phyloP scores from a whole-genome alignment of 2,329 filamentous ascomycete genomes.

The Alternaria postmessia region DNA sequence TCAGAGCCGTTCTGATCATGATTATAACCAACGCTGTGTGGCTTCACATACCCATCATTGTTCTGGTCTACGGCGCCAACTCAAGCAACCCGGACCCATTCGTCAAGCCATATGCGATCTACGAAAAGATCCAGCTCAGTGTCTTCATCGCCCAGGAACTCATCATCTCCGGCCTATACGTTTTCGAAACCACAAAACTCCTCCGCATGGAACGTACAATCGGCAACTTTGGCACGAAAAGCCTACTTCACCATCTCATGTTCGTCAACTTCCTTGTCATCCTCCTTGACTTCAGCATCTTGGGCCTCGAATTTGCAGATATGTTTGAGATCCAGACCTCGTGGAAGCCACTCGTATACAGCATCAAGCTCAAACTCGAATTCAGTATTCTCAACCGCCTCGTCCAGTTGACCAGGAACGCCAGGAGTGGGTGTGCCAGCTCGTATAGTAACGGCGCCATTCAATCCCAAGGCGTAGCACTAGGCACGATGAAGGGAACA shows the following conservation, averaged over 20 bases:
- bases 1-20: slow-evolving; percentile 62
- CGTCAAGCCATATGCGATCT: slow-evolving; percentile 43
- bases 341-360: slow-evolving; percentile 52
- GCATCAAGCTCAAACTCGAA: slow-evolving; percentile 61
- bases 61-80: slow-evolving; percentile 62
- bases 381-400: slow-evolving; percentile 58
- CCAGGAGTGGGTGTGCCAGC: slow-evolving; percentile 16
- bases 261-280: slow-evolving; percentile 34
- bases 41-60: slow-evolving; percentile 62
- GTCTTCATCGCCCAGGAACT: slow-evolving; percentile 51
- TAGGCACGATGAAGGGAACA: slow-evolving; percentile 27
- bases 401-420: slow-evolving; percentile 18
- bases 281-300: slow-evolving; percentile 32
- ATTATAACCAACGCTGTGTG: slow-evolving; percentile 63
- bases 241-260: slow-evolving; percentile 29
- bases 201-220: slow-evolving; percentile 24
- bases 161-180: slow-evolving; percentile 54
- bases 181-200: slow-evolving; percentile 56
- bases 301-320: slow-evolving; percentile 30
- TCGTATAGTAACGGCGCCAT: slow-evolving; percentile 19
- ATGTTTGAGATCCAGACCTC: slow-evolving; percentile 35
- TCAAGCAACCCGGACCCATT: slow-evolving; percentile 42
- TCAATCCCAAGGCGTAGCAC: slow-evolving; percentile 13
- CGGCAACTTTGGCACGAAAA: slow-evolving; percentile 22
- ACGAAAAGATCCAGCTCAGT: slow-evolving; percentile 54